These are phyloP conservation scores for Macadamia tetraphylla DNA, from an alignment of 164 flowering plant species.

Conservation along the genomic window DNA sequence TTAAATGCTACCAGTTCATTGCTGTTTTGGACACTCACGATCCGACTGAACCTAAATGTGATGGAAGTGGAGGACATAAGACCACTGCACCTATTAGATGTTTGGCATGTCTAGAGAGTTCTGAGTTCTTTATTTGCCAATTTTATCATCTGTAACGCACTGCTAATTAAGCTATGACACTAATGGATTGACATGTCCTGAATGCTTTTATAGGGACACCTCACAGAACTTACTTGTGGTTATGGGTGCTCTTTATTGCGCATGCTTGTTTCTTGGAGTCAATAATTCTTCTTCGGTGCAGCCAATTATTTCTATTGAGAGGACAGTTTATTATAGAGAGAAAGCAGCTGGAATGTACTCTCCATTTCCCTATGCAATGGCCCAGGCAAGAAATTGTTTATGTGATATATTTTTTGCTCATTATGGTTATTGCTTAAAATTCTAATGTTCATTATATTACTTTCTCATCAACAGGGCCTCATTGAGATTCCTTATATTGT, in stretches of 20 bases:
- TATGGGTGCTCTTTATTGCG: conserved; percentile 79
- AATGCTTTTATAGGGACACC: conserved; percentile 39
- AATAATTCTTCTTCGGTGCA: conserved; percentile 83
- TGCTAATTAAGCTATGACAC: background rate
- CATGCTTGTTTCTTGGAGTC: conserved; percentile 77
- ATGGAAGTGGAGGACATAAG: too few species aligned
- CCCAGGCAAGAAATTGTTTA: conserved; percentile 51
- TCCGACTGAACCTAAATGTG: too few species aligned
- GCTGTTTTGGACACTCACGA: too few species aligned
- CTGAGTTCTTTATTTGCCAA: too few species aligned
- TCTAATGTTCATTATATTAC: background rate
- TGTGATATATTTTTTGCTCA: background rate
- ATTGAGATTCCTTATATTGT: conserved; percentile 81
- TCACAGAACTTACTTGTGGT: conserved; percentile 39
- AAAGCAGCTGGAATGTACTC: conserved; percentile 90
- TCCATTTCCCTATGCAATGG: conserved; percentile 69
- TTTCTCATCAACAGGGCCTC: conserved; percentile 52
- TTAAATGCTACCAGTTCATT: too few species aligned
- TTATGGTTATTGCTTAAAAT: background rate
- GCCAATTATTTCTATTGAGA: conserved; percentile 76
- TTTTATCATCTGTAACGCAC: too few species aligned
- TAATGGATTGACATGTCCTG: background rate
- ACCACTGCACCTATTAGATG: too few species aligned
- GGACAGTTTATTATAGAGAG: conserved; percentile 89
- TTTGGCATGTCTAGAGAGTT: too few species aligned